phyloP scores from a whole-genome alignment of 2,329 filamentous ascomycete genomes.

The Talaromyces sp. region DNA sequence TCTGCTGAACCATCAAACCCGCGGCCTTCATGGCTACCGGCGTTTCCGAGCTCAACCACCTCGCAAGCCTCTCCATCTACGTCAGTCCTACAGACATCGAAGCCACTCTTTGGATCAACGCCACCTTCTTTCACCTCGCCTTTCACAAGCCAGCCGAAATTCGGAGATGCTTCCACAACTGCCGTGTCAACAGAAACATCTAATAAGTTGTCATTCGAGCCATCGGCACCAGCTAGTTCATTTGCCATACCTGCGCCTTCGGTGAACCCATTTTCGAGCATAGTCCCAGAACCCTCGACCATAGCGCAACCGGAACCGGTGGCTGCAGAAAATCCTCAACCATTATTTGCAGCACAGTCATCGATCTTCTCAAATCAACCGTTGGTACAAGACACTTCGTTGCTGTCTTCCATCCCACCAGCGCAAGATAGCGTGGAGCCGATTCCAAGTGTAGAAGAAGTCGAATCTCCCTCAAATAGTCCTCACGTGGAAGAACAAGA shows the following conservation, averaged over 20 bases:
- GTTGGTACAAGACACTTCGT: not conserved
- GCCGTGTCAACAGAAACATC: not conserved
- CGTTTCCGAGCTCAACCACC: constrained; percentile 2
- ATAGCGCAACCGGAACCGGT: not conserved
- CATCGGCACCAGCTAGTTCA: not conserved
- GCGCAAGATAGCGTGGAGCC: not conserved
- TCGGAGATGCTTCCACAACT: not conserved
- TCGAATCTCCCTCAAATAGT: not conserved
- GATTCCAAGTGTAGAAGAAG: not conserved
- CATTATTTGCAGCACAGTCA: not conserved
- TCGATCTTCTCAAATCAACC: not conserved
- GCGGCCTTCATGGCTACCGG: constrained; percentile 2
- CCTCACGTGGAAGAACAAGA: not conserved
- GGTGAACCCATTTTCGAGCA: not conserved
- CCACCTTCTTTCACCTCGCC: not conserved
- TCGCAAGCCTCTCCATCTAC: not conserved
- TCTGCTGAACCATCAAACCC: not conserved
- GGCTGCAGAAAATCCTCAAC: not conserved
- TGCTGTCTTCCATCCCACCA: not conserved
- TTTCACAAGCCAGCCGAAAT: not conserved
- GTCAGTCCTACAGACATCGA: not conserved
- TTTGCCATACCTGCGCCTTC: not conserved
- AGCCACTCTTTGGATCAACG: not conserved
- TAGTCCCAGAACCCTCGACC: not conserved
- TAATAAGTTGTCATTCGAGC: not conserved